Conservation (phyloP, 116 monocot species). For the Zostera marina region DNA sequence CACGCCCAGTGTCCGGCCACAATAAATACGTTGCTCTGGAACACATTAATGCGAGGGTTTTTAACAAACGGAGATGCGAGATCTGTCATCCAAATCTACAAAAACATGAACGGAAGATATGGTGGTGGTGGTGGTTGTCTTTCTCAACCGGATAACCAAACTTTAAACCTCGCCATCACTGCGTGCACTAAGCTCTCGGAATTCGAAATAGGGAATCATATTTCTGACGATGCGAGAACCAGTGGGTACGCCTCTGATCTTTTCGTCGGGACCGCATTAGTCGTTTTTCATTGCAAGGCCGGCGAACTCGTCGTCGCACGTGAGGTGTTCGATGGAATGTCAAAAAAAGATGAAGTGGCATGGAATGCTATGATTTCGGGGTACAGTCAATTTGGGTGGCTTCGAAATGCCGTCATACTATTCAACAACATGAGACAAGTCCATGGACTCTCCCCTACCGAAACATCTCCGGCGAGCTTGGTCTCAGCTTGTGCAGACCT, state of each 20-base stretch:
- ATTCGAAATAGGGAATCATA: conserved; percentile 21
- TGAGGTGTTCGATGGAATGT: conserved; percentile 38
- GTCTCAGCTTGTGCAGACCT: conserved; percentile 22
- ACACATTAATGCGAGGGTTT: conserved; percentile 46
- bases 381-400: conserved; percentile 15
- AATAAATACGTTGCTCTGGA: conserved; percentile 26
- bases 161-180: conserved; percentile 37
- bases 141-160: conserved; percentile 31
- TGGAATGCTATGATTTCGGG: conserved; percentile 68
- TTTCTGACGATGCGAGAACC: conserved; percentile 12
- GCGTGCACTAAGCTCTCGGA: conserved; percentile 31
- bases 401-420: conserved; percentile 27
- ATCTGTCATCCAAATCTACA: conserved; percentile 20
- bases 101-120: conserved; percentile 14
- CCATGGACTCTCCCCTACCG: conserved; percentile 17
- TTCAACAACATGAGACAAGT: conserved; percentile 38
- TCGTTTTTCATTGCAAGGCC: conserved; percentile 19
- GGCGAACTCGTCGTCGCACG: conserved; percentile 35
- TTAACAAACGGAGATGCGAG: conserved; percentile 16
- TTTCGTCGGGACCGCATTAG: conserved; percentile 40
- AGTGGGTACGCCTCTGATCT: conserved; percentile 30
- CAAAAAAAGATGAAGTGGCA: conserved; percentile 29
- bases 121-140: no score
- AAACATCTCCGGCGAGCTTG: conserved; percentile 40
- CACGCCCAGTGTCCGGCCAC: neutral